These are phyloP conservation scores for Phytophthora rubi DNA, from an alignment of 352 stramenopile species.

Conservation along the genomic window DNA sequence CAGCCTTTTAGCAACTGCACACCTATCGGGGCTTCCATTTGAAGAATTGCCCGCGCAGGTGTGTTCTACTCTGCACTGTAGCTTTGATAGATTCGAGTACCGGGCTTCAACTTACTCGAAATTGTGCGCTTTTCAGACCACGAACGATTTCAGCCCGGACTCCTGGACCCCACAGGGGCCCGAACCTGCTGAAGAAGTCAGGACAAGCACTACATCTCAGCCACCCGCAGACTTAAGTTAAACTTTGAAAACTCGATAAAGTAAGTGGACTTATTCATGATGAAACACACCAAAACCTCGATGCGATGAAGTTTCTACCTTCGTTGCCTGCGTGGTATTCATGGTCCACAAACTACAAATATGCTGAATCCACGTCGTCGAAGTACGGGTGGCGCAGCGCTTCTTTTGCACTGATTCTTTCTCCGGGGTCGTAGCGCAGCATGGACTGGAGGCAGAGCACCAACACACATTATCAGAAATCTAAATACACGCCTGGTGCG, in stretches of 20 bases:
- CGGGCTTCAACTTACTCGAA: background rate
- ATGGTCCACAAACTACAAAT: conserved; percentile 49
- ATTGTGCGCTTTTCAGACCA: background rate
- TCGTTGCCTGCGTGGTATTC: background rate
- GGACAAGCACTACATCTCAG: background rate
- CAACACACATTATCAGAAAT: conserved; percentile 6
- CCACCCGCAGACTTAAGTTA: conserved; percentile 3
- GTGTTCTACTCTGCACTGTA: background rate
- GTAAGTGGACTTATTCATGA: conserved; percentile 31
- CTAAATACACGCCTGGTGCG: background rate
- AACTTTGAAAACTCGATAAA: conserved; percentile 23
- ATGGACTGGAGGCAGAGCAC: conserved; percentile 46
- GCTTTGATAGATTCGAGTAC: too few relatives aligned
- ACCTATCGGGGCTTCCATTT: conserved; percentile 20
- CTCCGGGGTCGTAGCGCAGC: conserved; percentile 74
- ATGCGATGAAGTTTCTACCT: conserved; percentile 3
- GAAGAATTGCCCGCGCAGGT: background rate
- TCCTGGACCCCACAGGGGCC: conserved; percentile 9
- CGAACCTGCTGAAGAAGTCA: conserved; percentile 4
- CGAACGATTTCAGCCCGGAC: background rate
- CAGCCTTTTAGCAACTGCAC: conserved; percentile 24
- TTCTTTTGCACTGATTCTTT: conserved; percentile 83
- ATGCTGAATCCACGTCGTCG: conserved; percentile 78
- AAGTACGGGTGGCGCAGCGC: conserved; percentile 87
- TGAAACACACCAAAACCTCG: conserved; percentile 6